Evolutionary conservation across 176 grass and related monocot genomes (phyloP), one percentile per base, ranked within the genome.

Genomic region (Musa schizocarpa): DNA sequence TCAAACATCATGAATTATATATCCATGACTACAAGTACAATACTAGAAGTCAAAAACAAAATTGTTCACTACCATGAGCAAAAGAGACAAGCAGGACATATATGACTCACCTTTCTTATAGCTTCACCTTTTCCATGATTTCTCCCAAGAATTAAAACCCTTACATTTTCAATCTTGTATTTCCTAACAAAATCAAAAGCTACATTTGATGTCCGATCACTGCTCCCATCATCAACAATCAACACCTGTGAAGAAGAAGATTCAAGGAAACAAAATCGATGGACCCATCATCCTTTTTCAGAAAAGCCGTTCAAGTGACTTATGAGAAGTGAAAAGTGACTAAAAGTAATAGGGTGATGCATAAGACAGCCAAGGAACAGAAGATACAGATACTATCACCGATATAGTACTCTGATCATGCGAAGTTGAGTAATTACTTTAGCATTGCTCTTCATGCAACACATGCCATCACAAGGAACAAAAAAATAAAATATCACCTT

Each of bases 61-160:
- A 43, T 43, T 43, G 34, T 43, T 43, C 34, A 43, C 34, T 43
- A 43, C 34, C 11, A 65, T 8, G 13, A 73, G 73, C 22, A 73
- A 27, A 27, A 23, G 13, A 63, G 2, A 55, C 26, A 55, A 19
- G 73, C 54, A 13, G 2, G 27, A 22, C 71, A 51, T 68, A 85
- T 63, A 54, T 53, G 29, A 88, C 86, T 89, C 71, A 97, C 94
- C 87, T 99, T 99, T 86, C 95, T 87, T 23, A 99, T 83, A 10
- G 95, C 90, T 99, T 99, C 95, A 59, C 95, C 95, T 92, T 99
- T 99, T 34, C 95, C 95, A 77, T 99, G 95, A 71, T 99, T 99
- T 82, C 77, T 91, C 17, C 90, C 88, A 17, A 99, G 90, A 58
- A 99, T 75, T 74, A 99, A 81, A 86, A 99, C 86, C 77, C 95